Evolutionary conservation across 164 flowering plant species (phyloP).

Genomic region (Kingdonia uniflora): DNA sequence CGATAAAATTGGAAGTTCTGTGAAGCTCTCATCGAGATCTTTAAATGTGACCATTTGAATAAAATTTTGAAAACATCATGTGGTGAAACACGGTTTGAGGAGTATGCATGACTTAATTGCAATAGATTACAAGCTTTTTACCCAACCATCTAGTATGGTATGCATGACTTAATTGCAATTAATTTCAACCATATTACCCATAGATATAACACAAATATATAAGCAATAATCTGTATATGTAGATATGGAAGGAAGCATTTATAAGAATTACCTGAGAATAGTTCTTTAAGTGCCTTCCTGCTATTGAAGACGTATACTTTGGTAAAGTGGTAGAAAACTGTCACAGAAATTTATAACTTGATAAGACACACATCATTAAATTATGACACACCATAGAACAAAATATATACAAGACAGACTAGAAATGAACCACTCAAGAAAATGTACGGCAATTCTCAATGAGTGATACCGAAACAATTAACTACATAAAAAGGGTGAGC

Average conservation of each 20-base stretch:
- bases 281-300: conserved; percentile 63
- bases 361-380: neutral
- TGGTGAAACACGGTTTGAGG: no score
- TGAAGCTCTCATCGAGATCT: no score
- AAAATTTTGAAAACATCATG: no score
- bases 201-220: neutral
- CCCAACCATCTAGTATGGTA: no score
- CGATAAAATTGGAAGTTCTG: no score
- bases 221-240: neutral
- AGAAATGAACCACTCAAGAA: neutral
- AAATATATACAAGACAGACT: no score
- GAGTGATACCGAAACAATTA: neutral
- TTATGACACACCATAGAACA: neutral
- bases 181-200: no score
- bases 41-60: no score
- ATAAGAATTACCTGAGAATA: conserved; percentile 45
- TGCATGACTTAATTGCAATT: no score
- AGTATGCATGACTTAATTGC: no score
- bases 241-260: neutral
- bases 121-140: no score
- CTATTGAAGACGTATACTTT: conserved; percentile 67
- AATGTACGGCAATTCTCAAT: neutral
- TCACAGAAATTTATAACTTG: conserved; percentile 7
- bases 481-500: neutral
- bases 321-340: conserved; percentile 69